Base-by-base conservation (phyloP, 2,329 filamentous ascomycete genomes). In the Fusarium verrucosum region DNA sequence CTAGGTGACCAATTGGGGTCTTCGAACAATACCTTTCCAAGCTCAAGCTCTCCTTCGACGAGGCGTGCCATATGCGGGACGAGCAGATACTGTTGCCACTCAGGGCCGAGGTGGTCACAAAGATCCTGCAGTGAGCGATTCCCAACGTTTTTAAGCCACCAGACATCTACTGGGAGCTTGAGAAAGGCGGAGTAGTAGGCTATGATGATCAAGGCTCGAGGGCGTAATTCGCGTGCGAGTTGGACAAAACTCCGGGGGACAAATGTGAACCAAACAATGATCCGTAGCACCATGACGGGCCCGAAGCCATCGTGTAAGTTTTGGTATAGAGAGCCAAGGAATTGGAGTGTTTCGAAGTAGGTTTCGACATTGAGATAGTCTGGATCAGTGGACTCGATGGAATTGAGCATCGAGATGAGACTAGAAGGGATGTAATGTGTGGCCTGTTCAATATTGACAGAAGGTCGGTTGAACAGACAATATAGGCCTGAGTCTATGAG, bases 241-340 rank as follows among this genome's bases (percentile, higher is more conserved):
- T 80, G 74, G 50, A 84, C 70, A 50, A 86, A 83, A 7, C 62
- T 60, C 1, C 70, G 69, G 7, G 82, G 81, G 19, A 85, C 60
- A 49, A 82, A 86, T 4, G 82, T 86, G 52, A 84, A 80, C 75
- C 81, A 84, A 10, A 82, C 84, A 58, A 83, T 79, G 69, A 84
- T 78, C 50, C 84, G 81, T 14, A 86, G 72, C 55, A 77, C 73
- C 66, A 86, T 76, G 23, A 81, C 72, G 17, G 79, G 74, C 32
- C 76, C 76, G 37, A 83, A 77, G 6, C 83, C 83, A 16, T 77
- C 63, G 11, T 61, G 69, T n/a, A 86, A 72, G 62, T 84, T 80
- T 47, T 75, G 72, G 58, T 85, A 86, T 2, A 87, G 76, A 1
- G 82, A 81, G 26, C 84, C 84, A 3, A 87, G 75, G 58, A 78